A percentile compares a stretch with the other conserved stretches of the same genome.
phyloP scores from a whole-genome alignment of 176 grass and related monocot species.

The Sorghum bicolor region DNA sequence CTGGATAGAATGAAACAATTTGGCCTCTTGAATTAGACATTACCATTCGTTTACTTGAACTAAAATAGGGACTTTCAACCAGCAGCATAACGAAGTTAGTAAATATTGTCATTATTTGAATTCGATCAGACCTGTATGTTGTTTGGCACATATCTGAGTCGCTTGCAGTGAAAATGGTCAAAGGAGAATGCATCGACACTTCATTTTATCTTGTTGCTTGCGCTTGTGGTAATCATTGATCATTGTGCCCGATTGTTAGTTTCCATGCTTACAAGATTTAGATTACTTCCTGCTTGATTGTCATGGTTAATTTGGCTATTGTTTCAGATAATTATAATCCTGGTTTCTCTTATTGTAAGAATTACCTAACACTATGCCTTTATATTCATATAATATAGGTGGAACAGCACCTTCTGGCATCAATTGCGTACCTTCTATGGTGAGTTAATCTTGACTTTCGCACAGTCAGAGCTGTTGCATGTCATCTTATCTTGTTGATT shows the following conservation, averaged over 20 bases:
- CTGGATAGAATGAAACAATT: neutral
- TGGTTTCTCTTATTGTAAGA: neutral
- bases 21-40: neutral
- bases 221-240: neutral
- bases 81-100: neutral
- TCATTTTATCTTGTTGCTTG: neutral
- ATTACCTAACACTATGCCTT: neutral
- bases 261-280: neutral
- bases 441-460: conserved; percentile 30
- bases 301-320: neutral
- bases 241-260: neutral
- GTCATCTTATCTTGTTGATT: neutral
- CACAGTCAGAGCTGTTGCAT: neutral
- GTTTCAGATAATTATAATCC: neutral
- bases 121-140: neutral
- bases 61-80: neutral
- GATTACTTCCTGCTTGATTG: neutral
- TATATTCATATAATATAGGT: conserved; percentile 37
- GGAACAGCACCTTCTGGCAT: conserved; percentile 31
- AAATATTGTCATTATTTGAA: neutral
- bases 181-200: neutral
- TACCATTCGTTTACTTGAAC: neutral
- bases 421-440: conserved; percentile 36
- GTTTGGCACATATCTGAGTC: neutral
- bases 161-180: neutral